Conservation (phyloP, 2,329 filamentous ascomycete species). For the Xylariomycetidae sp. region DNA sequence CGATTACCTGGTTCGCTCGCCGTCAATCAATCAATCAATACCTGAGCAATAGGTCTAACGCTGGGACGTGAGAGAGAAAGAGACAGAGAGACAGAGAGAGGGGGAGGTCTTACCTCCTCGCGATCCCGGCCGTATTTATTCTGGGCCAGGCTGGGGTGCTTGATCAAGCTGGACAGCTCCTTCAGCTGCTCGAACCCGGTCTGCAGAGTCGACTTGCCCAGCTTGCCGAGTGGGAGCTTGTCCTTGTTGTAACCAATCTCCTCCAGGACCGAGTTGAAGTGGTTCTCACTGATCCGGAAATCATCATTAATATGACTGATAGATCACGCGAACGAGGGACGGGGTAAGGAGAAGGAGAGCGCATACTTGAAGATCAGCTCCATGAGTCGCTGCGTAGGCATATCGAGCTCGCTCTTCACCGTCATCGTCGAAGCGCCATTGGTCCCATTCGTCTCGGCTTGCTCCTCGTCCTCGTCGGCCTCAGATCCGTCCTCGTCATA, state of each 20-base stretch:
- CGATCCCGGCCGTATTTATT: constrained; percentile 33
- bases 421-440: too few species aligned
- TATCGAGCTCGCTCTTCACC: constrained; percentile 13
- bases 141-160: constrained; percentile 41
- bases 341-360: too few species aligned
- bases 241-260: constrained; percentile 65
- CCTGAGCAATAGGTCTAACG: too few species aligned
- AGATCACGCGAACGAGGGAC: not conserved
- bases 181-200: constrained; percentile 72
- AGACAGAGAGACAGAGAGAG: constrained; percentile 9
- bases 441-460: too few species aligned
- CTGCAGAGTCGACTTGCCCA: constrained; percentile 70
- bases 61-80: too few species aligned
- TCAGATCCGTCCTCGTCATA: constrained; percentile 9
- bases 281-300: constrained; percentile 42
- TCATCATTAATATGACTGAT: too few species aligned
- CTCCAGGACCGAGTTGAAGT: constrained; percentile 61
- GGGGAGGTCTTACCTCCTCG: constrained; percentile 9
- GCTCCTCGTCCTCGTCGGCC: constrained; percentile 8
- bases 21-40: too few species aligned
- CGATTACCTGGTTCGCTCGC: constrained; percentile 35
- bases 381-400: constrained; percentile 55
- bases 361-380: constrained; percentile 69
- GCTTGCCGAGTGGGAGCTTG: constrained; percentile 76
- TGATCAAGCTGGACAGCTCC: constrained; percentile 61